Percentiles rank a stretch among this genome's conserved stretches.
Evolutionary conservation across 2,329 filamentous ascomycete species (phyloP).

Genomic region (Ascosphaera pollenicola): DNA sequence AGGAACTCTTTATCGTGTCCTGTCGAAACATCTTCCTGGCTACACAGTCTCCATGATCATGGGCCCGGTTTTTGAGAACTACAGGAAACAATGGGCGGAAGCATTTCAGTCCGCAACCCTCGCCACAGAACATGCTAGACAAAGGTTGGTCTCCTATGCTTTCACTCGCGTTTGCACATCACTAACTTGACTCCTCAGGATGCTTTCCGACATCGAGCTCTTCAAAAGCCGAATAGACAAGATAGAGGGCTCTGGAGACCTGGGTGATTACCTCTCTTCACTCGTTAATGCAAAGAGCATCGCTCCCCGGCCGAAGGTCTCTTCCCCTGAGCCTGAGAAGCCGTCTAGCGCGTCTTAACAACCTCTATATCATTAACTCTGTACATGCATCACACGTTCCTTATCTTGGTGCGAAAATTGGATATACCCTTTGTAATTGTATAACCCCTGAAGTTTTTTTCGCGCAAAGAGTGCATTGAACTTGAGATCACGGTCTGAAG

Average conservation of each 20-base stretch:
- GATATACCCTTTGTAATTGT: not conserved
- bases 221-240: slow-evolving; percentile 50
- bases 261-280: slow-evolving; percentile 45
- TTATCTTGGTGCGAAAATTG: not conserved
- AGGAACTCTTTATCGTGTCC: slow-evolving; percentile 57
- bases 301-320: slow-evolving; percentile 4
- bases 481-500: too few species aligned
- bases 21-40: slow-evolving; percentile 63
- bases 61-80: slow-evolving; percentile 61
- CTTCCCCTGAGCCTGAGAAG: not conserved
- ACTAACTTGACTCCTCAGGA: slow-evolving; percentile 25
- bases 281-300: slow-evolving; percentile 18
- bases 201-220: slow-evolving; percentile 54
- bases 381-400: not conserved
- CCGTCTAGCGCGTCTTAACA: not conserved
- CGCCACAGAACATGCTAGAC: slow-evolving; percentile 43
- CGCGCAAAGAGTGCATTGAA: too few species aligned
- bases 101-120: slow-evolving; percentile 45
- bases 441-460: not conserved
- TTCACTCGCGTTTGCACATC: slow-evolving; percentile 6
- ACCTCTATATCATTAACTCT: not conserved
- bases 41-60: slow-evolving; percentile 62
- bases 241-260: slow-evolving; percentile 55
- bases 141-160: slow-evolving; percentile 34
- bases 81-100: slow-evolving; percentile 55